Conservation (phyloP, 164 flowering plant genomes). For the Kingdonia uniflora region DNA sequence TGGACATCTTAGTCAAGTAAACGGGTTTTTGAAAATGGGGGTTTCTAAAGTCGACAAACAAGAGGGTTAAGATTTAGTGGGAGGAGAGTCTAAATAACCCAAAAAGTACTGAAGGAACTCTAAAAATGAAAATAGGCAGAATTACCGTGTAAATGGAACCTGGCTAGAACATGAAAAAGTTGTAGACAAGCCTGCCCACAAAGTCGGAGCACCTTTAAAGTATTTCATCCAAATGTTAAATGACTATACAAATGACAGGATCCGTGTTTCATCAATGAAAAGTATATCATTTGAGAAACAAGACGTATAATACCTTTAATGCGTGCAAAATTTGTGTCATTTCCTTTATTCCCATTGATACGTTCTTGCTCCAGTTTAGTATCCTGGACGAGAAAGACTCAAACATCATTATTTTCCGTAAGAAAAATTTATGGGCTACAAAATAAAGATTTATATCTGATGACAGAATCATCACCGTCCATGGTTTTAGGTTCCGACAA, state of each 20-base stretch:
- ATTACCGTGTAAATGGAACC: slow-evolving; percentile 21
- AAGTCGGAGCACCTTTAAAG: slow-evolving; percentile 16
- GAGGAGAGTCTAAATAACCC: too few relatives aligned
- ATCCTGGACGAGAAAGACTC: too few relatives aligned
- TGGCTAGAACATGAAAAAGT: slow-evolving; percentile 12
- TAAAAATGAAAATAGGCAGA: neutral
- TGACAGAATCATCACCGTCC: too few relatives aligned
- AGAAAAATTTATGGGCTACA: too few relatives aligned
- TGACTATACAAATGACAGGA: neutral
- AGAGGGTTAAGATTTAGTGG: too few relatives aligned
- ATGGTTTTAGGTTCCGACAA: slow-evolving; percentile 11
- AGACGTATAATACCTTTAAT: slow-evolving; percentile 8
- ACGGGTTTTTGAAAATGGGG: too few relatives aligned
- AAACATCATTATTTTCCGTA: too few relatives aligned
- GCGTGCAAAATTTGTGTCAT: slow-evolving; percentile 5
- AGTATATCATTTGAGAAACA: too few relatives aligned
- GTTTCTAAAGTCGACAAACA: too few relatives aligned
- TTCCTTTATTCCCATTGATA: slow-evolving; percentile 12
- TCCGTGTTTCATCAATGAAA: too few relatives aligned
- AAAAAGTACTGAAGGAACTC: neutral
- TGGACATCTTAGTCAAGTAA: too few relatives aligned
- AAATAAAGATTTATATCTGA: neutral
- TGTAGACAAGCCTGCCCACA: slow-evolving; percentile 32
- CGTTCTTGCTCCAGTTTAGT: slow-evolving; percentile 13
- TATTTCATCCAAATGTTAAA: slow-evolving; percentile 3